phyloP scores from a whole-genome alignment of 805 yeast genomes.

The Cyberlindnera misumaiensis region DNA sequence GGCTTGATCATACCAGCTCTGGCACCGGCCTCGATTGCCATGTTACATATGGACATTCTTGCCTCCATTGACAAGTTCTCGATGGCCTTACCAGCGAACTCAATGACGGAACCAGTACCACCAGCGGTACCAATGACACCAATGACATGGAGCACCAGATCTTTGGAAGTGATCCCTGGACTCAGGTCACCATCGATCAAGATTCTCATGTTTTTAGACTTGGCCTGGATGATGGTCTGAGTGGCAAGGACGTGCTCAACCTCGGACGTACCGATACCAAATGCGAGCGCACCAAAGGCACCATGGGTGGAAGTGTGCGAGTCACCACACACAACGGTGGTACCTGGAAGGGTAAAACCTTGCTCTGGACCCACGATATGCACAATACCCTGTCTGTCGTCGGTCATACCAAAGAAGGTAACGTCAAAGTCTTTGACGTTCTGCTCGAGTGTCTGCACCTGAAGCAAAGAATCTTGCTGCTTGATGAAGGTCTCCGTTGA shows the following conservation, averaged over 20 bases:
- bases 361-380: slow-evolving; percentile 99
- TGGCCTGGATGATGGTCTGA: slow-evolving; percentile 90
- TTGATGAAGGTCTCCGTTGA: slow-evolving; percentile 73
- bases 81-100: slow-evolving; percentile 94
- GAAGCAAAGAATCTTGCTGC: slow-evolving; percentile 87
- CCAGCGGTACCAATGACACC: slow-evolving; percentile 99
- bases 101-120: slow-evolving; percentile 96
- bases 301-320: slow-evolving; percentile 99
- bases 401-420: slow-evolving; percentile 91
- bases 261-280: slow-evolving; percentile 98
- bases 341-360: slow-evolving; percentile 97
- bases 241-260: slow-evolving; percentile 98
- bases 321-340: slow-evolving; percentile 98
- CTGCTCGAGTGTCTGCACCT: slow-evolving; percentile 86
- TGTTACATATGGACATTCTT: slow-evolving; percentile 98
- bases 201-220: slow-evolving; percentile 94
- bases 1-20: slow-evolving; percentile 99
- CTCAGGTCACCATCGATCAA: slow-evolving; percentile 74
- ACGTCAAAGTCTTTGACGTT: slow-evolving; percentile 87
- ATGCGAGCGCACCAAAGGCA: slow-evolving; percentile 95
- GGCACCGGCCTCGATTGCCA: slow-evolving; percentile 99
- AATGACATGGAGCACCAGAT: slow-evolving; percentile 87
- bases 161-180: slow-evolving; percentile 94
- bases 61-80: slow-evolving; percentile 91
- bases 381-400: slow-evolving; percentile 94